Conservation (phyloP, 495 filamentous ascomycete species). For the Polyplosphaeria fusca region DNA sequence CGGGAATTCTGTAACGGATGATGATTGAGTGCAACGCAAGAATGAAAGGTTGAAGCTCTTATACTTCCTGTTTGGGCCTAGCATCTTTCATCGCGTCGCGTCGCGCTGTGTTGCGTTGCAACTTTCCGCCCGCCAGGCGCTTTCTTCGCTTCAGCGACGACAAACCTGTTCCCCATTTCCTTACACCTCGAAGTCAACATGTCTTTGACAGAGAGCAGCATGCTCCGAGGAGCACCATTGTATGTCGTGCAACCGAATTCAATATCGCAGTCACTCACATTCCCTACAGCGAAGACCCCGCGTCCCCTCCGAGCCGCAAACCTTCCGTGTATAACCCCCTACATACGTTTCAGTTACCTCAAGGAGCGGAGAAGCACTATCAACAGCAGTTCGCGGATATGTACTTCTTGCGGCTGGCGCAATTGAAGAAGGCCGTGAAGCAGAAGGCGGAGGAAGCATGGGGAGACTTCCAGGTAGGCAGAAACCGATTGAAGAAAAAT, state of each 20-base stretch:
- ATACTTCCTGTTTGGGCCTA: background rate
- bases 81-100: slow-evolving; percentile 1
- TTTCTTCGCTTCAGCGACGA: background rate
- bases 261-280: too few species aligned
- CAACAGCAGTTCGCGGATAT: slow-evolving; percentile 95
- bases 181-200: background rate
- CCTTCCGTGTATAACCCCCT: slow-evolving; percentile 73
- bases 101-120: too few species aligned
- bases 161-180: background rate
- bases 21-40: too few species aligned
- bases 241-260: too few species aligned
- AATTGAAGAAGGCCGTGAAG: slow-evolving; percentile 82
- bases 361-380: slow-evolving; percentile 69
- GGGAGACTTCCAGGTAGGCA: slow-evolving; percentile 63
- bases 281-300: slow-evolving; percentile 20
- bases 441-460: slow-evolving; percentile 69
- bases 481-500: too few species aligned
- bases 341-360: slow-evolving; percentile 66
- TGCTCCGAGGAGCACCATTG: slow-evolving; percentile 20
- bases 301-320: slow-evolving; percentile 40
- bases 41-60: too few species aligned
- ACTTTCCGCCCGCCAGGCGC: too few species aligned
- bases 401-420: slow-evolving; percentile 89
- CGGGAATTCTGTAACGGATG: too few species aligned
- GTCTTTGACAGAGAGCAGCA: slow-evolving; percentile 2